Percentiles rank a stretch among this genome's conserved stretches.
These are phyloP conservation scores for Colletotrichum zoysiae DNA, from an alignment of 2,329 filamentous ascomycete genomes.

Conservation along the genomic window DNA sequence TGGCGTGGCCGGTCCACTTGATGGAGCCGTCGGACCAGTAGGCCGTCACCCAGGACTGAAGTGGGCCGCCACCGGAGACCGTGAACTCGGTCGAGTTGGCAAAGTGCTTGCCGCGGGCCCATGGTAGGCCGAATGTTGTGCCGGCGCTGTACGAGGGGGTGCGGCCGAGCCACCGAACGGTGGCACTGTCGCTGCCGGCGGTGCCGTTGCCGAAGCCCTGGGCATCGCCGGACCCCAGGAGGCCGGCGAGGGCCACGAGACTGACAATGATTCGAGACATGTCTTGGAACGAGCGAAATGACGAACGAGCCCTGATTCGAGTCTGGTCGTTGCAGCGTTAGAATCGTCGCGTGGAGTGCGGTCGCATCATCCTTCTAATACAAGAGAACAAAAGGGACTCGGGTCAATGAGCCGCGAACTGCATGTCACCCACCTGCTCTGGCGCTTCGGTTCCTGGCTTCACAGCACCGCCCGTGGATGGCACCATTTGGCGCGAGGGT, in stretches of 20 bases:
- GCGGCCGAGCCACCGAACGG: constrained; percentile 56
- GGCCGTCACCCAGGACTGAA: constrained; percentile 68
- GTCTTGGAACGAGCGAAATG: constrained; percentile 20
- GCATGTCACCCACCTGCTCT: not conserved
- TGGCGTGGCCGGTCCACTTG: constrained; percentile 72
- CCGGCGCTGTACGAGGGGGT: constrained; percentile 52
- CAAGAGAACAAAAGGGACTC: not conserved
- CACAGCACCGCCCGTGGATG: constrained; percentile 26
- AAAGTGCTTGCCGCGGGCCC: constrained; percentile 56
- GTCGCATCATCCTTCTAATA: constrained; percentile 19
- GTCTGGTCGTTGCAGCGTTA: not conserved
- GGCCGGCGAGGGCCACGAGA: constrained; percentile 37
- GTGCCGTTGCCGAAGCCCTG: constrained; percentile 31
- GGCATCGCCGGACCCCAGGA: constrained; percentile 35
- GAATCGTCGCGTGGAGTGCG: not conserved
- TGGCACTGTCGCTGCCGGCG: constrained; percentile 27
- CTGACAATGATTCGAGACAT: constrained; percentile 36
- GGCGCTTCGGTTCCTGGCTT: constrained; percentile 6
- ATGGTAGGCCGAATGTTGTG: constrained; percentile 59
- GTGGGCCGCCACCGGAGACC: constrained; percentile 45
- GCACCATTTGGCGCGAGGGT: constrained; percentile 21
- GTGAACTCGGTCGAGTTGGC: constrained; percentile 54
- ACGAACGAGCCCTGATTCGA: not conserved
- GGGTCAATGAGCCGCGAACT: constrained; percentile 21
- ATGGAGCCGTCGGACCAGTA: constrained; percentile 72